These are phyloP conservation scores for Euphrasia confusa DNA, from an alignment of 257 asterid genomes.

Conservation along the genomic window DNA sequence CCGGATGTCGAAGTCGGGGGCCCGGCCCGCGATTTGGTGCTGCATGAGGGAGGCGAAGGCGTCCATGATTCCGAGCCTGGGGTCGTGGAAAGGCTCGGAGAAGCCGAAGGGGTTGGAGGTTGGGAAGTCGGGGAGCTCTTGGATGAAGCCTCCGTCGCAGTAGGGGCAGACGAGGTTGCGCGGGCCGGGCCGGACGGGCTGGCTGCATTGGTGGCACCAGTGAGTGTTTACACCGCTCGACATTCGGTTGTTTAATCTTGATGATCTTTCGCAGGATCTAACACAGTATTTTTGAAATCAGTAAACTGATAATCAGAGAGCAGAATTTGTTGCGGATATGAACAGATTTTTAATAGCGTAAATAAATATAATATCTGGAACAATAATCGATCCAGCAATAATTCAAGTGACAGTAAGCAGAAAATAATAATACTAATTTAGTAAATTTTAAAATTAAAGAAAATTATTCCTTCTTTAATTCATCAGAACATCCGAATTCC, in stretches of 20 bases:
- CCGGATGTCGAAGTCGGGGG: slow-evolving; percentile 58
- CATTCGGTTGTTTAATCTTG: slow-evolving; percentile 23
- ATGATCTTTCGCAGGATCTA: no score
- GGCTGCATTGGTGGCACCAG: slow-evolving; percentile 87
- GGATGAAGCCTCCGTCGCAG: slow-evolving; percentile 78
- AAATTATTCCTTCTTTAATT: not conserved
- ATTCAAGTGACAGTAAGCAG: not conserved
- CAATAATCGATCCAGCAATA: no score
- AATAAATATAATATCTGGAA: no score
- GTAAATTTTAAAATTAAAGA: not conserved
- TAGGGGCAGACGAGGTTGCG: slow-evolving; percentile 50
- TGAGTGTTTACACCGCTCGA: slow-evolving; percentile 65
- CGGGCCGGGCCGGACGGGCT: slow-evolving; percentile 49
- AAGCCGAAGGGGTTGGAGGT: slow-evolving; percentile 31
- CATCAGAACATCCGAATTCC: not conserved
- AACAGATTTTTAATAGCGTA: no score
- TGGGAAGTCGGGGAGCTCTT: slow-evolving; percentile 60
- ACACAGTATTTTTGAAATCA: no score
- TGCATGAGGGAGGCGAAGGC: slow-evolving; percentile 71
- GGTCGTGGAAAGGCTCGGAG: slow-evolving; percentile 34
- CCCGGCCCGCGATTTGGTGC: slow-evolving; percentile 78
- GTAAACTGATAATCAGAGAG: no score
- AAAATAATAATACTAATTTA: slow-evolving; percentile 14
- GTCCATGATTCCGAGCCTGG: slow-evolving; percentile 51
- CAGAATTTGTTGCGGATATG: no score